phyloP scores from a whole-genome alignment of 495 filamentous ascomycete genomes.

The Hyaloscypha finlandica region DNA sequence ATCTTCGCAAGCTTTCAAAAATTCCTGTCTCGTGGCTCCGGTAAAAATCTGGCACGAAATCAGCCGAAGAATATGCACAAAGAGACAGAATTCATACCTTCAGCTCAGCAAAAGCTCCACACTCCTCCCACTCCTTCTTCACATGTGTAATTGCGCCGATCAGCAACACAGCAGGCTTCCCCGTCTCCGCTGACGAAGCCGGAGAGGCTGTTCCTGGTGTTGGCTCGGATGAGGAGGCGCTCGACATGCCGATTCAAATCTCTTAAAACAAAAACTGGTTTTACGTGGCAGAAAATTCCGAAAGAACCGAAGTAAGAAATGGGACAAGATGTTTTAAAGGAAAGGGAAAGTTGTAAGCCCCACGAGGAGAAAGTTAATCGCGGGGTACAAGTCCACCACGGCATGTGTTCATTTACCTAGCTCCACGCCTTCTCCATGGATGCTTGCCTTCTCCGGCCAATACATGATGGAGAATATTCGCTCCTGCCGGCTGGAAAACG shows the following conservation, averaged over 20 bases:
- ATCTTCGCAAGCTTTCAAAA: constrained; percentile 52
- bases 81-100: constrained; percentile 42
- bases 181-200: not conserved
- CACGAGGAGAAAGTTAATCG: not conserved
- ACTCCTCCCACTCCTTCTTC: constrained; percentile 56
- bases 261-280: not conserved
- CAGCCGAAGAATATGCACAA: not conserved
- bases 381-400: not conserved
- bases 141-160: constrained; percentile 51
- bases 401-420: not conserved
- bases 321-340: not conserved
- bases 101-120: constrained; percentile 52
- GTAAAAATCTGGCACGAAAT: constrained; percentile 53
- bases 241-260: not conserved
- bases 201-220: not conserved
- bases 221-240: not conserved
- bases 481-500: not conserved
- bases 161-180: constrained; percentile 50
- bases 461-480: not conserved
- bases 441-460: not conserved
- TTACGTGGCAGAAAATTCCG: not conserved
- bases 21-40: constrained; percentile 51
- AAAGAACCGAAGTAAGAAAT: not conserved
- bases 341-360: not conserved
- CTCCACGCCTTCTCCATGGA: not conserved